phyloP scores from a whole-genome alignment of 148 eudicot species.

The Cornus suecica region DNA sequence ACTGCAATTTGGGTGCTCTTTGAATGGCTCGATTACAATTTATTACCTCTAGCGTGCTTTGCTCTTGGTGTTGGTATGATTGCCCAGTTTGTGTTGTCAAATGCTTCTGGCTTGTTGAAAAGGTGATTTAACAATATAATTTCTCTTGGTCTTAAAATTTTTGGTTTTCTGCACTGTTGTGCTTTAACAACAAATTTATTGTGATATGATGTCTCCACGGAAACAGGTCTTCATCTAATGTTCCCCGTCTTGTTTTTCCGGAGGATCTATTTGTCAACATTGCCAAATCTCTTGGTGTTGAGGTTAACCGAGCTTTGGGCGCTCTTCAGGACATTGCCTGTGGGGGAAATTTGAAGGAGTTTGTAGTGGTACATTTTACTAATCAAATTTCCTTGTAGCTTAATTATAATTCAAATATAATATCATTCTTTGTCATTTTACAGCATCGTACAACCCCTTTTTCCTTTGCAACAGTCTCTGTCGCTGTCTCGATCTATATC shows the following conservation, averaged over 20 bases:
- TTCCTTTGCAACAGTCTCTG: background rate
- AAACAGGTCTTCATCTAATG: conserved; percentile 51
- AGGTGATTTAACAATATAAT: conserved; percentile 36
- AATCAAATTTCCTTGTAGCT: background rate
- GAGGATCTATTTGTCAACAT: conserved; percentile 58
- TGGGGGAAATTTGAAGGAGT: conserved; percentile 63
- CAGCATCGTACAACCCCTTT: background rate
- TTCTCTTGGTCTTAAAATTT: background rate
- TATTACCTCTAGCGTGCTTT: conserved; percentile 59
- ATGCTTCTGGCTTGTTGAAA: conserved; percentile 60
- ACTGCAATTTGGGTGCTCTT: conserved; percentile 77
- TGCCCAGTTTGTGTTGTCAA: conserved; percentile 69
- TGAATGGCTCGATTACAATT: conserved; percentile 82
- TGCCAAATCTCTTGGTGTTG: conserved; percentile 51
- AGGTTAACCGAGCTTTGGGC: conserved; percentile 54
- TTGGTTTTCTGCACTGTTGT: background rate
- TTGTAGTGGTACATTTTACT: conserved; percentile 44
- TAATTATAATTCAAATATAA: too few species aligned
- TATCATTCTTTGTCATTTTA: too few species aligned
- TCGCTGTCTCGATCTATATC: too few species aligned
- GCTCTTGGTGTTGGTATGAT: conserved; percentile 53
- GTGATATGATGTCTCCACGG: background rate
- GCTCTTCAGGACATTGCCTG: conserved; percentile 72
- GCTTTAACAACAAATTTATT: background rate
- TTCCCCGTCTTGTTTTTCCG: conserved; percentile 59